Conservation (phyloP, 2,329 filamentous ascomycete genomes). For the Colletotrichum lindemuthianum region DNA sequence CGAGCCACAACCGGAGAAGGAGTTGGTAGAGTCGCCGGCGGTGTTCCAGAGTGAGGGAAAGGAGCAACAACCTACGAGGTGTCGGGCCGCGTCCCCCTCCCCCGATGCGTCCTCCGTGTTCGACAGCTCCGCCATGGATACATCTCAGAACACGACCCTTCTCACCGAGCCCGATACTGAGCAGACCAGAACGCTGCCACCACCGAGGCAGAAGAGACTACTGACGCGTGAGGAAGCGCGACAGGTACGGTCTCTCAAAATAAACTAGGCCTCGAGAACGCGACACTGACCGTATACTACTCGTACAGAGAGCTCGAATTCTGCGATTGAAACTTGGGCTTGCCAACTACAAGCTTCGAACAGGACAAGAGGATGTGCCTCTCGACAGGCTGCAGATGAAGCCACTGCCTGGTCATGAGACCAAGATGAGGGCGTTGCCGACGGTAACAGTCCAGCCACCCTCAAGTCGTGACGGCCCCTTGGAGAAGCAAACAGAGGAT, state of each 20-base stretch:
- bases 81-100: conserved; percentile 21
- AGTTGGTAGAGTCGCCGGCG: neutral
- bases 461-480: conserved; percentile 37
- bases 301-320: conserved; percentile 68
- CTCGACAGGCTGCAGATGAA: conserved; percentile 66
- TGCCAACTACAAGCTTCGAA: conserved; percentile 79
- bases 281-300: conserved; percentile 17
- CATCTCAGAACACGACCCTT: conserved; percentile 57
- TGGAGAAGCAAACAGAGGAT: conserved; percentile 34
- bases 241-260: conserved; percentile 51
- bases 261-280: too few species aligned
- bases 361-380: conserved; percentile 74
- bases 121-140: conserved; percentile 58
- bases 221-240: conserved; percentile 64
- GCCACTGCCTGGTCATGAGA: conserved; percentile 39
- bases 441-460: conserved; percentile 35
- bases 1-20: conserved; percentile 4
- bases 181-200: conserved; percentile 33
- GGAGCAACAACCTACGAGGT: conserved; percentile 9
- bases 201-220: conserved; percentile 38
- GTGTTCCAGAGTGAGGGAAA: neutral
- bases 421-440: conserved; percentile 34
- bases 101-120: conserved; percentile 61
- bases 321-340: conserved; percentile 75
- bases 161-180: conserved; percentile 59